These are phyloP conservation scores for Zygosaccharomyces lentus DNA, from an alignment of 805 yeast genomes.

Conservation along the genomic window DNA sequence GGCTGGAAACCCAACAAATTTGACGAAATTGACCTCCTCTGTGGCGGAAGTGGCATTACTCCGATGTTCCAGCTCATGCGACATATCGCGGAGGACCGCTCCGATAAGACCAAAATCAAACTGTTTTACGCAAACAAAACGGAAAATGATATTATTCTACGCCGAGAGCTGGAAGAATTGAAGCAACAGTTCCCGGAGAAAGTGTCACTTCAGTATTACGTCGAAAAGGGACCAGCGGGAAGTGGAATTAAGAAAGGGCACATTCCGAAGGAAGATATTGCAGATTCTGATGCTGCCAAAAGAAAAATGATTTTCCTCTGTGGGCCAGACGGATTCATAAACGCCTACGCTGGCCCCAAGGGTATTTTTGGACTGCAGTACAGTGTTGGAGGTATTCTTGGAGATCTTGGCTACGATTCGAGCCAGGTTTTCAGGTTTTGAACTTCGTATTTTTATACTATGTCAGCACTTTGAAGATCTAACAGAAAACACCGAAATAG, in stretches of 20 bases:
- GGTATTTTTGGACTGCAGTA: slow-evolving; percentile 2
- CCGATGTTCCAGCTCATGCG: slow-evolving; percentile 75
- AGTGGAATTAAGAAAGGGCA: not conserved
- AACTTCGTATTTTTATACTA: not conserved
- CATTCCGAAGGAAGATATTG: slow-evolving; percentile 1
- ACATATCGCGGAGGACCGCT: slow-evolving; percentile 56
- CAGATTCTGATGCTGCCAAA: not conserved
- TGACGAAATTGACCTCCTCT: slow-evolving; percentile 67
- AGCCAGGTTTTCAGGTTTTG: slow-evolving; percentile 1
- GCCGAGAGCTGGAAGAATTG: slow-evolving; percentile 54
- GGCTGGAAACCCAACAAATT: slow-evolving; percentile 76
- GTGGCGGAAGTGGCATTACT: slow-evolving; percentile 80
- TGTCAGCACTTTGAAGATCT: no score
- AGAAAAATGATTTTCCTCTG: slow-evolving; percentile 1
- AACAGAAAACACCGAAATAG: no score
- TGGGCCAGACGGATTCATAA: slow-evolving; percentile 2
- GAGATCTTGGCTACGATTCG: not conserved
- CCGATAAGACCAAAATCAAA: slow-evolving; percentile 50
- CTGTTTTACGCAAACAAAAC: slow-evolving; percentile 63
- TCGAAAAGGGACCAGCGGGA: slow-evolving; percentile 47
- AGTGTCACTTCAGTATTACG: slow-evolving; percentile 64
- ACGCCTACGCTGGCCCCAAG: not conserved
- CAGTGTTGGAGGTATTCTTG: slow-evolving; percentile 2
- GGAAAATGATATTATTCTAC: slow-evolving; percentile 61
- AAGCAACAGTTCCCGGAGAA: slow-evolving; percentile 53